phyloP scores from a whole-genome alignment of 2,329 filamentous ascomycete genomes.

The Cercospora sp. region DNA sequence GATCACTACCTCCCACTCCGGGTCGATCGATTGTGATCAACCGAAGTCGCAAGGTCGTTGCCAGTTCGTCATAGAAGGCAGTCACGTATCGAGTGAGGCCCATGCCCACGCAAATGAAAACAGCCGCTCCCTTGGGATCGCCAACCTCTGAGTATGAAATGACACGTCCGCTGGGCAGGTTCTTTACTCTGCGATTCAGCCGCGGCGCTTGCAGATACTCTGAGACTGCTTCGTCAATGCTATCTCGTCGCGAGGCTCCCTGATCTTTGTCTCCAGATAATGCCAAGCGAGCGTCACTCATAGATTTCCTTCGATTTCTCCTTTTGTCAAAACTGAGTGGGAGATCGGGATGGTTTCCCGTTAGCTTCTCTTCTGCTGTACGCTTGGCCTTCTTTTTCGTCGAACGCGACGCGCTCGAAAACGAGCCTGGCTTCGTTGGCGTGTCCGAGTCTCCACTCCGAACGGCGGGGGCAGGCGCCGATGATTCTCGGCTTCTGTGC shows the following conservation, averaged over 20 bases:
- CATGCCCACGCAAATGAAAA: constrained; percentile 98
- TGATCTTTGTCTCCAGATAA: constrained; percentile 42
- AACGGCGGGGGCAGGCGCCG: constrained; percentile 20
- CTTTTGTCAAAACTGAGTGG: constrained; percentile 31
- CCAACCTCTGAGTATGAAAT: constrained; percentile 98
- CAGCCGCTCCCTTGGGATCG: constrained; percentile 83
- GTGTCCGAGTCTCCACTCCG: constrained; percentile 18
- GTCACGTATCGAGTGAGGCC: constrained; percentile 93
- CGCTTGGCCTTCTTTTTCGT: constrained; percentile 23
- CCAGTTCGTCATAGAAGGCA: constrained; percentile 95
- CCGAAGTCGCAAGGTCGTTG: constrained; percentile 80
- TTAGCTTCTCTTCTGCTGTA: constrained; percentile 26
- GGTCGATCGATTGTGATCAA: constrained; percentile 93
- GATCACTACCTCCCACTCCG: constrained; percentile 87
- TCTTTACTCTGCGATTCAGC: constrained; percentile 81
- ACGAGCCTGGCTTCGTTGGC: constrained; percentile 12
- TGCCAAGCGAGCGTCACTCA: constrained; percentile 41
- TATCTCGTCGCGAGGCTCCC: constrained; percentile 65
- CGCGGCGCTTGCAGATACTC: constrained; percentile 80
- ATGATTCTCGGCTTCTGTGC: constrained; percentile 18
- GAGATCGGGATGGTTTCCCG: constrained; percentile 33
- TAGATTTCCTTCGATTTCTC: constrained; percentile 37
- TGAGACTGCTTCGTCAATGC: constrained; percentile 83
- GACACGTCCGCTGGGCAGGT: constrained; percentile 79
- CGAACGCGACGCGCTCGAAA: constrained; percentile 6